Conservation (phyloP, 257 asterid species). For the Ophiorrhiza pumila region DNA sequence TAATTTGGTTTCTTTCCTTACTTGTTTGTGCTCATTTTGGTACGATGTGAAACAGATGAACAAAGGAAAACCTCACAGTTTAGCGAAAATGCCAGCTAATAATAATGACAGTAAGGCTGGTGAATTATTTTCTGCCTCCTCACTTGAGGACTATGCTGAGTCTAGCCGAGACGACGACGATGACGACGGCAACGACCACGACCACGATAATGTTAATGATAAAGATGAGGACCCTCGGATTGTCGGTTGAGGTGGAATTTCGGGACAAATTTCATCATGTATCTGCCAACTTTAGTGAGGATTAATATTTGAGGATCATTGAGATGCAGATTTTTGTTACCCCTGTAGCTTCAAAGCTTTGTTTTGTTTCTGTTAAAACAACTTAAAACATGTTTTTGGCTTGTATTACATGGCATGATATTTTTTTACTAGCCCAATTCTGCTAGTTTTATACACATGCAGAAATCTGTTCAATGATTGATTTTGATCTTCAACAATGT, state of each 20-base stretch:
- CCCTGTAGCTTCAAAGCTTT: too few relatives aligned
- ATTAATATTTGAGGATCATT: too few relatives aligned
- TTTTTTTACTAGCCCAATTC: too few relatives aligned
- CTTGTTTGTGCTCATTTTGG: conserved; percentile 10
- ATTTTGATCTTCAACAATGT: too few relatives aligned
- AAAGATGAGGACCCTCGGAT: conserved; percentile 28
- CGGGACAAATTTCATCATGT: background rate
- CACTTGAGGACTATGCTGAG: conserved; percentile 52
- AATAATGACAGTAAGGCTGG: conserved; percentile 45
- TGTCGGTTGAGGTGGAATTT: conserved; percentile 25
- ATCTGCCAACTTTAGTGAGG: background rate
- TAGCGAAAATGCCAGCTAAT: conserved; percentile 30
- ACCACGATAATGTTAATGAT: conserved; percentile 30
- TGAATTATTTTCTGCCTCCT: conserved; percentile 38
- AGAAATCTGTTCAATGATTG: too few relatives aligned
- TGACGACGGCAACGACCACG: conserved; percentile 30
- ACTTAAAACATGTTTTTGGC: too few relatives aligned
- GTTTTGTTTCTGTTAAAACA: too few relatives aligned
- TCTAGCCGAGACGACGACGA: conserved; percentile 29
- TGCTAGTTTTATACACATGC: too few relatives aligned
- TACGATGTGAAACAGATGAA: conserved; percentile 53
- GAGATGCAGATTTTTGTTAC: too few relatives aligned
- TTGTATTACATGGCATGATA: too few relatives aligned
- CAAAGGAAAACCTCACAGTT: conserved; percentile 53
- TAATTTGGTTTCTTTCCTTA: background rate